Evolutionary conservation across 306 rosid genomes (phyloP).

Genomic region (Vicia villosa): DNA sequence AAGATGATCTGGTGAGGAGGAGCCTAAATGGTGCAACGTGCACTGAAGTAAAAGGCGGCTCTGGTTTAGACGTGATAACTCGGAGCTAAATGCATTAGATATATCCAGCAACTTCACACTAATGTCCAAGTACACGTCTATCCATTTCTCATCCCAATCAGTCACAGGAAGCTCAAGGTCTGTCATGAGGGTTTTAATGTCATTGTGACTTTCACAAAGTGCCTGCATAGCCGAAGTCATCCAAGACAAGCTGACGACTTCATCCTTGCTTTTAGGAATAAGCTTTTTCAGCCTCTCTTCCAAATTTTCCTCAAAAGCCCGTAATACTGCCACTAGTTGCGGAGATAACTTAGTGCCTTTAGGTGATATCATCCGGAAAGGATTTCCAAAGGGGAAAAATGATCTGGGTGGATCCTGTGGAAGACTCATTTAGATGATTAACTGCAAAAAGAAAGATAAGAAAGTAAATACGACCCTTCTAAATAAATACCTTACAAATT

Average conservation of each 20-base stretch:
- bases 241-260: too few relatives aligned
- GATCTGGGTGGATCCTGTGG: slow-evolving; percentile 76
- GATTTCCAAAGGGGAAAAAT: slow-evolving; percentile 87
- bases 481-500: slow-evolving; percentile 24
- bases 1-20: slow-evolving; percentile 60
- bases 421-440: slow-evolving; percentile 58
- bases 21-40: too few relatives aligned
- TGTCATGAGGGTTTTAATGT: slow-evolving; percentile 60
- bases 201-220: slow-evolving; percentile 67
- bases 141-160: slow-evolving; percentile 94
- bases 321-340: too few relatives aligned
- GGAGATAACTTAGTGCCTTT: too few relatives aligned
- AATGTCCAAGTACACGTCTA: slow-evolving; percentile 87
- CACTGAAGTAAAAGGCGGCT: too few relatives aligned
- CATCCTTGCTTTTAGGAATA: too few relatives aligned
- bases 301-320: too few relatives aligned
- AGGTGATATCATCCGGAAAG: slow-evolving; percentile 64
- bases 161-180: slow-evolving; percentile 70
- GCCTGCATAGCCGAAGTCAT: slow-evolving; percentile 71
- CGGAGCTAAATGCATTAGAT: too few relatives aligned
- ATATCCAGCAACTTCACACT: too few relatives aligned
- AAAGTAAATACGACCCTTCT: slow-evolving; percentile 14
- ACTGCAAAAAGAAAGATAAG: slow-evolving; percentile 43
- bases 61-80: too few relatives aligned
- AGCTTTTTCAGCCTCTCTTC: too few relatives aligned